phyloP scores from a whole-genome alignment of 495 filamentous ascomycete genomes.

The Immersiella caudata region DNA sequence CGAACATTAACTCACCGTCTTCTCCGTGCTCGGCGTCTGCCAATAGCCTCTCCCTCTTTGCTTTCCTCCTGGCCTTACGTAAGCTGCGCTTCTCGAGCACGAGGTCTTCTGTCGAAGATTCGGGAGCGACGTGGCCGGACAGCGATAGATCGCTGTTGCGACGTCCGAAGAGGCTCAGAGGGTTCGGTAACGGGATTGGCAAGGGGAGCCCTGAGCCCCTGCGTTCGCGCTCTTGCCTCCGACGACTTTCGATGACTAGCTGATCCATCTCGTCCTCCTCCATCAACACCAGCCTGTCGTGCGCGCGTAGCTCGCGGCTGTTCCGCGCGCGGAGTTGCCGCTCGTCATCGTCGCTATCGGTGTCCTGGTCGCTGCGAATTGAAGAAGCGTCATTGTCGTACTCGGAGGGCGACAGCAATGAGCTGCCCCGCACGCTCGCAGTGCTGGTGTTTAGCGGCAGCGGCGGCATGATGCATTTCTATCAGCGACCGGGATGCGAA shows the following conservation, averaged over 20 bases:
- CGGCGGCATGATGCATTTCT: constrained; percentile 25
- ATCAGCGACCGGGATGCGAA: background rate
- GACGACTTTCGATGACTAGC: constrained; percentile 60
- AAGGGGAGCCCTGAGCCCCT: constrained; percentile 48
- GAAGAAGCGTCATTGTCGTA: constrained; percentile 72
- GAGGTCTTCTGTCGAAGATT: constrained; percentile 33
- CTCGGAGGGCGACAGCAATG: constrained; percentile 62
- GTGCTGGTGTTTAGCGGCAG: constrained; percentile 33
- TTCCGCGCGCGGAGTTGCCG: constrained; percentile 64
- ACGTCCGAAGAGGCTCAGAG: constrained; percentile 43
- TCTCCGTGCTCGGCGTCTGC: constrained; percentile 58
- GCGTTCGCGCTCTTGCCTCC: constrained; percentile 55
- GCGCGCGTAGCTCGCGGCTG: constrained; percentile 68
- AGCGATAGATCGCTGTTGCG: constrained; percentile 37
- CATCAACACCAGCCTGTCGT: constrained; percentile 76
- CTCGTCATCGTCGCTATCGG: constrained; percentile 75
- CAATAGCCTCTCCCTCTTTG: constrained; percentile 52
- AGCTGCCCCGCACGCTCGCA: constrained; percentile 32
- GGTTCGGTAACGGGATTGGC: constrained; percentile 50
- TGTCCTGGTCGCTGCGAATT: constrained; percentile 71
- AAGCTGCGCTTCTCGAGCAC: constrained; percentile 55
- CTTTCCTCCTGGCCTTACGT: constrained; percentile 47
- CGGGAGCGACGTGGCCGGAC: constrained; percentile 28
- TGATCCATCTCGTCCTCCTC: constrained; percentile 90
- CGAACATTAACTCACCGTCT: constrained; percentile 78